Conservation (phyloP, 1,284 basidiomycete genomes). For the Ceratobasidium sp. region DNA sequence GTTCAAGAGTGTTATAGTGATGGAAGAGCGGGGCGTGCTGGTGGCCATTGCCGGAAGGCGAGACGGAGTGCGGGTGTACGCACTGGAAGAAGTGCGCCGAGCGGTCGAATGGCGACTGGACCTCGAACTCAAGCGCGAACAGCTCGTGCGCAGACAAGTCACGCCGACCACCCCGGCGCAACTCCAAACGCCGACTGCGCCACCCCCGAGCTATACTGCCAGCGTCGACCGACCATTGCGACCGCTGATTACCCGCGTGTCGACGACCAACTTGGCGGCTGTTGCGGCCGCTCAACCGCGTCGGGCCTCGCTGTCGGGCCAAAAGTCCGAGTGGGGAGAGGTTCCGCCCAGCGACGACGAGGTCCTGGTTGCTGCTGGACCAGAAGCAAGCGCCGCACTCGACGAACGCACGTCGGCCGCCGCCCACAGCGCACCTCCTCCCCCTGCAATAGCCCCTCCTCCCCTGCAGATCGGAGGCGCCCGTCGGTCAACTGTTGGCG, state of each 20-base stretch:
- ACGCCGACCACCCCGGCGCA: conserved; percentile 6
- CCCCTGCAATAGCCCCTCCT: conserved; percentile 47
- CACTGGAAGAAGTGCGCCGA: conserved; percentile 79
- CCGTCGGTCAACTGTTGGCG: conserved; percentile 22
- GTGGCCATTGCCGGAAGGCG: conserved; percentile 82
- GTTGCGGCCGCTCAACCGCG: conserved; percentile 52
- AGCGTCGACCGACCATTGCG: conserved; percentile 26
- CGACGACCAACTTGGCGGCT: conserved; percentile 41
- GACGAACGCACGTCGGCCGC: conserved; percentile 79
- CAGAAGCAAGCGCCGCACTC: conserved; percentile 75
- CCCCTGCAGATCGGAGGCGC: conserved; percentile 28
- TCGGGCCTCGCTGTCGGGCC: conserved; percentile 63
- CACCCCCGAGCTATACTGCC: conserved; percentile 36
- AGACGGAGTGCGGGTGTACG: conserved; percentile 83
- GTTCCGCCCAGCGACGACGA: conserved; percentile 73
- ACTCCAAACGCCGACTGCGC: conserved; percentile 1
- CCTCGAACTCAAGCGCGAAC: conserved; percentile 68
- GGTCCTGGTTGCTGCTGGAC: conserved; percentile 77
- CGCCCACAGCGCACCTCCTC: conserved; percentile 40
- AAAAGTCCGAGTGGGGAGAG: conserved; percentile 40
- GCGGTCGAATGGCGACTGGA: conserved; percentile 85
- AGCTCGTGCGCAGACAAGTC: too few relatives aligned
- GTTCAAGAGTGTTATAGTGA: conserved; percentile 83
- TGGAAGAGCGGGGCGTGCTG: conserved; percentile 84
- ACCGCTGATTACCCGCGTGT: conserved; percentile 34